Evolutionary conservation across 2,329 filamentous ascomycete genomes (phyloP), one percentile per base, ranked within the genome.

Genomic region (Neoscytalidium dimidiatum): DNA sequence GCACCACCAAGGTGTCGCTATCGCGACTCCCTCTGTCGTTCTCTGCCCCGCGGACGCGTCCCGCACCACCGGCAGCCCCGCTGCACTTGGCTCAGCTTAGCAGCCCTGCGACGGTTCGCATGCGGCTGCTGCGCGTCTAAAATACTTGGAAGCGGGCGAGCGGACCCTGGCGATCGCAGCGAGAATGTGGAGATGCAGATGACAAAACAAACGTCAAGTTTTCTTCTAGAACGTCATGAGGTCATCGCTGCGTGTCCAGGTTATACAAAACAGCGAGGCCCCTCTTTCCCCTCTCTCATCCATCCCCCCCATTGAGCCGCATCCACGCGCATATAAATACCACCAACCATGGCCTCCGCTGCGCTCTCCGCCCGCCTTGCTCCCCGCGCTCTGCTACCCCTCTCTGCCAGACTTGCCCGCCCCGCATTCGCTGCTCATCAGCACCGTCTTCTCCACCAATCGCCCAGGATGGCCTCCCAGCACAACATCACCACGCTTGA

Each of bases 401-500:
- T 69, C 23, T 51, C 69, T 48, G 67, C 68, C 19, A 63, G 66
- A 28, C 66, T 71, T 48, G 66, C 64, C 49, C 71, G 69, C 62
- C 72, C 71, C 62, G 57, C 69, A 43, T 57, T 67, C 67, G 63
- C 66, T n/a, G 48, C 68, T 69, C 68, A 68, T 70, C 48, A 52
- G 49, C 49, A 68, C 67, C 31, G 70, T 71, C 23, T 69, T 63
- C 75, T 75, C 64, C 63, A 61, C 35, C 73, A 73, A 43, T 68
- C 69, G 7, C 69, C 72, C 62, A 74, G 68, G 6, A 78, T 78
- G 76, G 71, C 76, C 33, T 35, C 57, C 33, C 17, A 46, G 52
- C 66, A 72, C 58, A 77, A 77, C 29, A 79, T 78, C 69, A 75
- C 72, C n/a, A 79, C 76, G 23, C 67, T 79, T 14, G 74, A 78